Evolutionary conservation across 2,329 filamentous ascomycete genomes (phyloP).

Genomic region (Calonectria pseudoreteaudii): DNA sequence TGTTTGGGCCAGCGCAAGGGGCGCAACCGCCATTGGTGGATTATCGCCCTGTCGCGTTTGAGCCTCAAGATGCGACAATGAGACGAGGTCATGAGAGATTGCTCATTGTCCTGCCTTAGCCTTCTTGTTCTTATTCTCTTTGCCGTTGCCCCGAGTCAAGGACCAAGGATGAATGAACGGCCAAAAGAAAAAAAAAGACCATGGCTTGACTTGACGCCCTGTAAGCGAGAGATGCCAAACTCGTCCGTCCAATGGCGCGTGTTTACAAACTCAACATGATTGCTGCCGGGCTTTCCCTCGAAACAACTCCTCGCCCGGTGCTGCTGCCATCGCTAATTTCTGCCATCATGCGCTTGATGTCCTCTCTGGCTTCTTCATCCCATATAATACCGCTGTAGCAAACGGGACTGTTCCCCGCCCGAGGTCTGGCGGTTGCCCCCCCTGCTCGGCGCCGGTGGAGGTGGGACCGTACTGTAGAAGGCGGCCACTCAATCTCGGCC

Average conservation of each 20-base stretch:
- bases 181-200: not conserved
- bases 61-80: slow-evolving; percentile 39
- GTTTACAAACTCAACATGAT: not conserved
- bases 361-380: not conserved
- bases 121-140: not conserved
- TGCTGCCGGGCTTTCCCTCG: not conserved
- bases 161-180: not conserved
- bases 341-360: not conserved
- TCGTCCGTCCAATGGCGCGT: not conserved
- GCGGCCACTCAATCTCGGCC: slow-evolving; percentile 5
- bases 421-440: not conserved
- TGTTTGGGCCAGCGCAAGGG: slow-evolving; percentile 46
- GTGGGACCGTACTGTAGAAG: not conserved
- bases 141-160: not conserved
- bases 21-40: slow-evolving; percentile 41
- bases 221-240: not conserved
- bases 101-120: slow-evolving; percentile 12
- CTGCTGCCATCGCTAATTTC: not conserved
- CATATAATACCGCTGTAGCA: not conserved
- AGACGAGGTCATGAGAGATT: slow-evolving; percentile 21
- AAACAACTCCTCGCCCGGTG: not conserved
- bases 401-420: not conserved
- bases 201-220: not conserved
- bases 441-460: slow-evolving; percentile 1
- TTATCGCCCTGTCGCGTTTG: slow-evolving; percentile 38